Evolutionary conservation across 352 stramenopile species (phyloP), one percentile per base, ranked within the genome.

Genomic region (Phytophthora foliorum): DNA sequence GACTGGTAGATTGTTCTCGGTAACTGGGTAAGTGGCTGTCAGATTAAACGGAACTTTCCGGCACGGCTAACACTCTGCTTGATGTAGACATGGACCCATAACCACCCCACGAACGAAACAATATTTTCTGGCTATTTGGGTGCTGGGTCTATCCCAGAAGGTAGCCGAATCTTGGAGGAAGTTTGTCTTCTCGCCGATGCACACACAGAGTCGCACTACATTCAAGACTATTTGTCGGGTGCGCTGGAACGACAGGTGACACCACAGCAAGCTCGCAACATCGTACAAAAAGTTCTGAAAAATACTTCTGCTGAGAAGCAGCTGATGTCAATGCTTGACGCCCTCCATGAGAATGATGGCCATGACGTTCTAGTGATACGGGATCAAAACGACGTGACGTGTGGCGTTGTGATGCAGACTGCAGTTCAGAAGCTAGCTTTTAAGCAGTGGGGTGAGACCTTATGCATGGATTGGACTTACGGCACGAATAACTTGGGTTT

Each of bases 401-500:
- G 29, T 49, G 56, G 42, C 3, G 24, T 63, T 17, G 56, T 56
- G 27, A 46, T 56, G 10, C 44, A 63, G 56, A 54, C 29, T 36
- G 32, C n/a, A 31, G 24, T 56, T 31, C 56, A 63, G 21, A 56
- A 56, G 34, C 24, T 56, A 11, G 29, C 27, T 21, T 63, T 63
- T 22, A 3, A 55, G 22, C 41, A 49, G 21, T 56, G 41, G 45
- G 32, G 56, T 1, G 16, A 63, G 16, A 38, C 29, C 6, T 36
- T 63, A 19, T 10, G 14, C 8, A 63, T 56, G 56, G 56, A 46
- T 42, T 63, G 44, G 44, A 63, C 45, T 31, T 24, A 63, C 32
- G 29, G 21, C n/a, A 63, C 44, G 6, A 63, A 63, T 27, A 63
- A 63, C 19, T 17, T 63, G 6, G 45, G 45, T 16, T 63, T 50